Conservation (phyloP, 225 moss, liverwort and hornwort species). For the Lunularia cruciata region DNA sequence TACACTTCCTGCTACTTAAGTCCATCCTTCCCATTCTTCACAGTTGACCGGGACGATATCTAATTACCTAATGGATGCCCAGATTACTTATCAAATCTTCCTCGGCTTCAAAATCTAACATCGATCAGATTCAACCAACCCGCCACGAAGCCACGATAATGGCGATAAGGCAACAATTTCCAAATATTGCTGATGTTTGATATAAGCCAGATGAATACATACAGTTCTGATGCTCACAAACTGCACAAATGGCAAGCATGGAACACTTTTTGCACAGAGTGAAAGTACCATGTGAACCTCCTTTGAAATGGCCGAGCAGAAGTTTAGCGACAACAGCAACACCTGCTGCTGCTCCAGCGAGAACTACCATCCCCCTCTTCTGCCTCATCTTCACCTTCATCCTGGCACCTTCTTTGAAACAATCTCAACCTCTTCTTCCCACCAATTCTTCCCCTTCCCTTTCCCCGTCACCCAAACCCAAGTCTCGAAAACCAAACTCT, state of each 20-base stretch:
- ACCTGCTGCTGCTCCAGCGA: conserved; percentile 44
- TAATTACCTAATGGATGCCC: no score
- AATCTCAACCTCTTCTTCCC: not conserved
- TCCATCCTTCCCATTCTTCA: no score
- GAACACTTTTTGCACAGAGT: not conserved
- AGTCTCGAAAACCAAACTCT: not conserved
- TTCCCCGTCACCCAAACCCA: conserved; percentile 13
- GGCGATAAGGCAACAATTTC: not conserved
- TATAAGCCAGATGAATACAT: not conserved
- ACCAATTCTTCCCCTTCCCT: not conserved
- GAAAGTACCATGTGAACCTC: conserved; percentile 25
- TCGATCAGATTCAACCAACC: not conserved
- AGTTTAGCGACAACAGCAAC: conserved; percentile 34
- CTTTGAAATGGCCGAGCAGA: conserved; percentile 22
- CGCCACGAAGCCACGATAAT: not conserved
- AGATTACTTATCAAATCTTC: no score
- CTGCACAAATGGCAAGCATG: not conserved
- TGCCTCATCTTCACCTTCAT: conserved; percentile 33
- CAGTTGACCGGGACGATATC: no score
- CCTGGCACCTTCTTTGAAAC: conserved; percentile 7
- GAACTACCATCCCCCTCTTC: conserved; percentile 26
- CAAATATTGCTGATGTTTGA: not conserved
- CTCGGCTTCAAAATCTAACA: no score
- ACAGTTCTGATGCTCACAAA: not conserved
- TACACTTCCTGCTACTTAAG: no score